Evolutionary conservation across 2,329 filamentous ascomycete genomes (phyloP), one percentile per base, ranked within the genome.

Genomic region (Calonectria pauciramosa): DNA sequence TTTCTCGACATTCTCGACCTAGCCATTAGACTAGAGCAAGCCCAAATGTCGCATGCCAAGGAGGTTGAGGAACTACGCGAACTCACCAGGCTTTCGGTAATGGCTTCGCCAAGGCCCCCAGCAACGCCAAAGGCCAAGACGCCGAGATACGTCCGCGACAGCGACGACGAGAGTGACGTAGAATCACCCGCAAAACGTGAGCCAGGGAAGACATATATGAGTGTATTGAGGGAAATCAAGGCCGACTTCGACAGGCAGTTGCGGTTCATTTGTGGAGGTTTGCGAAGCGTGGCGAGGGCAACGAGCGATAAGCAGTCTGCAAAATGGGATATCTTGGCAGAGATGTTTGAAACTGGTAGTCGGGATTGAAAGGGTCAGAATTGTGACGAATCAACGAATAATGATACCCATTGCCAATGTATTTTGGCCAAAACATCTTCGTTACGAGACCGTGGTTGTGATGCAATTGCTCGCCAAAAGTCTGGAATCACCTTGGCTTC

Each of bases 241-340:
- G 84, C 83, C 2, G 90, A 94, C 66, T 94, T 95, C 79, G 90
- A 93, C 70, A 89, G 89, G 54, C 87, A 94, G 63, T 81, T 96
- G 34, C 87, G 90, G 0, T 98, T 98, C 82, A 88, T 97, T 18
- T 90, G 90, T 3, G 92, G 93, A 65, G 95, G 94, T 0, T 82
- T 98, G 76, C 91, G 93, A 69, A 93, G 94, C 13, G 91, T 97
- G 13, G 93, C 95, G 65, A 90, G 96, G 79, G 94, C 93, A 41
- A 93, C 94, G 63, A 92, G 92, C 34, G 92, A 95, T 70, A 82
- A 84, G 18, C 86, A 87, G 51, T 85, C 89, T 80, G 81, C 90
- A 38, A 91, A 93, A 82, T 96, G 96, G 94, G 95, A 97, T 84
- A 91, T 94, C 74, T 83, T 98, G 74, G 95, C 94, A 0, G 95